Base-by-base conservation (phyloP, 768 basidiomycete genomes). In the Podaxis sp. region DNA sequence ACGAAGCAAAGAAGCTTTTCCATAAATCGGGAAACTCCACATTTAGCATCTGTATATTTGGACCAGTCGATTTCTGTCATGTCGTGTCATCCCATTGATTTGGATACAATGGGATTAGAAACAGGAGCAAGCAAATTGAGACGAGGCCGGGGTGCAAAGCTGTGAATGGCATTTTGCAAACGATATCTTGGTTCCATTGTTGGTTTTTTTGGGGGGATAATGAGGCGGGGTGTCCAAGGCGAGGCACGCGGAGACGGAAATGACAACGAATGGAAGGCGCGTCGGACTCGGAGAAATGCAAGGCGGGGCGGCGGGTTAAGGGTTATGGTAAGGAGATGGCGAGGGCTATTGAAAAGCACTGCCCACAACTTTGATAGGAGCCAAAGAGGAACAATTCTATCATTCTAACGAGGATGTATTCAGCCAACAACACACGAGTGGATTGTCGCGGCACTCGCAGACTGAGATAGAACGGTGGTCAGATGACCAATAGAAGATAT, bases 331-430 rank as follows among this genome's bases (percentile, higher is more conserved):
- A 52, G 52, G 19, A 19, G 13, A 52, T 15, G 24, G 30, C 2
- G 39, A 40, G 19, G 15, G 51, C 49, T 51, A 28, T 51, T 51
- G 26, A 52, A 33, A 33, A 13, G 44, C 48, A 59, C 57, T 13
- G 57, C 57, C 57, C 22, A 39, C 15, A 2, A 13, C 8, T 33
- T 33, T 56, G 54, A 56, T 56, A 56, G 54, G 39, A n/a, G 54
- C 9, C 38, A 26, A 22, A 40, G 4, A n/a, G 33, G 3, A 13
- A 19, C 39, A 6, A 6, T 24, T 24, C 24, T 51, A 19, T 6
- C 44, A 46, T 6, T 9, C 44, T 3, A 9, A 22, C 19, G n/a
- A 46, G 19, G 44, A 19, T 8, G 19, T 9, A 46, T 19, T n/a
- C 44, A 33, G 30, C 30, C 8, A 9, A 33, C 33, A 33, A 33